Base-by-base conservation (phyloP, 1,284 basidiomycete genomes). In the Papiliotrema nemorosa region DNA sequence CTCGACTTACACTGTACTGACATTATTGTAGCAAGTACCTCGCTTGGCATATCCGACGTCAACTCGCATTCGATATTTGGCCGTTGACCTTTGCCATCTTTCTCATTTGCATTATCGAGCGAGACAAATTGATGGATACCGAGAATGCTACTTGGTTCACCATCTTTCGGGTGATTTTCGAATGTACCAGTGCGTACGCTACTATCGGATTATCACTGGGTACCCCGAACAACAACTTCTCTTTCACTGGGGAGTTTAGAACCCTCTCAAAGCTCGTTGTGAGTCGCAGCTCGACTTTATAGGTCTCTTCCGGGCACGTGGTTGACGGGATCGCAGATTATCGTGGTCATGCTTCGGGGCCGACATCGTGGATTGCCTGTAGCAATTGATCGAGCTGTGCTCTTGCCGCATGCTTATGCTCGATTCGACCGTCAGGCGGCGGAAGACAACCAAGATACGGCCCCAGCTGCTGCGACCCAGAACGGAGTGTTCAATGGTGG, bases 51-150 rank as follows among this genome's bases (percentile, higher is more conserved):
- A 54, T 70, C 39, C 59, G 63, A 2, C 62, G 58, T 20, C 67
- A 70, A 40, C 55, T 70, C 16, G 64, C 63, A 10, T 70, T 70
- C 52, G 67, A 70, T 48, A 57, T 70, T 6, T 70, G 67, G 67
- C 66, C 67, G 3, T 44, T 70, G 37, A 49, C 62, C 1, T 24
- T 63, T 1, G 66, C 61, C 14, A 62, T 65, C 25, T 60, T 66
- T 25, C 39, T 62, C 25, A 67, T 70, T 21, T 59, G 58, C 46
- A 54, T 62, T 18, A 53, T 63, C 39, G 67, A 70, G 49, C 57
- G 67, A n/a, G 59, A 52, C 20, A 59, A 62, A 35, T 21, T 68
- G 1, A 41, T 66, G 13, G 56, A 63, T 41, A 51, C 56, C 18
- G 51, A 55, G 18, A 60, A 53, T 42, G 46, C 34, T 22, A 52